Percentiles rank a stretch among this genome's conserved stretches.
Evolutionary conservation across 2,329 filamentous ascomycete genomes (phyloP).

Genomic region (Juglanconis oblonga): DNA sequence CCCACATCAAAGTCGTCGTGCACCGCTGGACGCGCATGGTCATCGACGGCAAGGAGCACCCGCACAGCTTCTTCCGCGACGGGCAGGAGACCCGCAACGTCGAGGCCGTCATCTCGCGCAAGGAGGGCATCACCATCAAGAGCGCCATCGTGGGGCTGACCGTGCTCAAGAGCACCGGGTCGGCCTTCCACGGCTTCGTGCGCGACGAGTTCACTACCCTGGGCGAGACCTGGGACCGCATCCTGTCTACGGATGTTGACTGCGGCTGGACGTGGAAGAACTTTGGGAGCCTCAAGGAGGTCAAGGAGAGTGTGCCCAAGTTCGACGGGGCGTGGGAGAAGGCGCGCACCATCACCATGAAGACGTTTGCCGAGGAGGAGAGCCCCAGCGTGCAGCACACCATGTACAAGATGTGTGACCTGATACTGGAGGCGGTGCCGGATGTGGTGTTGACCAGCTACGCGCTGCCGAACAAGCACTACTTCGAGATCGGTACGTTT

Average conservation of each 20-base stretch:
- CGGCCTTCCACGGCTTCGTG: constrained; percentile 92
- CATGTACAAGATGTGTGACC: constrained; percentile 98
- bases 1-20: constrained; percentile 76
- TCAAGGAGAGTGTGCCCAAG: constrained; percentile 58
- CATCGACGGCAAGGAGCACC: constrained; percentile 84
- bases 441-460: constrained; percentile 74
- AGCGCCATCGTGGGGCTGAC: constrained; percentile 78
- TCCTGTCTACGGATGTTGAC: constrained; percentile 91
- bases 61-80: constrained; percentile 91
- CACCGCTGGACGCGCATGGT: constrained; percentile 91
- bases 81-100: constrained; percentile 84
- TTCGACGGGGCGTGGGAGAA: constrained; percentile 79
- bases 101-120: constrained; percentile 66
- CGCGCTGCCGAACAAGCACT: constrained; percentile 94
- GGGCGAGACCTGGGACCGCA: constrained; percentile 88
- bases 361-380: constrained; percentile 84
- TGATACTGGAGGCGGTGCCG: constrained; percentile 75
- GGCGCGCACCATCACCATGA: constrained; percentile 82
- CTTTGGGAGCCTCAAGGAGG: constrained; percentile 64
- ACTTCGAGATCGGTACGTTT: constrained; percentile 85
- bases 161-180: constrained; percentile 94
- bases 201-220: constrained; percentile 92
- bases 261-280: constrained; percentile 80
- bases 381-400: constrained; percentile 93
- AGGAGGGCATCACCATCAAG: constrained; percentile 69